Percentiles rank a stretch among this genome's conserved stretches.
Evolutionary conservation across 768 basidiomycete genomes (phyloP).

Genomic region (Auricularia cornea): DNA sequence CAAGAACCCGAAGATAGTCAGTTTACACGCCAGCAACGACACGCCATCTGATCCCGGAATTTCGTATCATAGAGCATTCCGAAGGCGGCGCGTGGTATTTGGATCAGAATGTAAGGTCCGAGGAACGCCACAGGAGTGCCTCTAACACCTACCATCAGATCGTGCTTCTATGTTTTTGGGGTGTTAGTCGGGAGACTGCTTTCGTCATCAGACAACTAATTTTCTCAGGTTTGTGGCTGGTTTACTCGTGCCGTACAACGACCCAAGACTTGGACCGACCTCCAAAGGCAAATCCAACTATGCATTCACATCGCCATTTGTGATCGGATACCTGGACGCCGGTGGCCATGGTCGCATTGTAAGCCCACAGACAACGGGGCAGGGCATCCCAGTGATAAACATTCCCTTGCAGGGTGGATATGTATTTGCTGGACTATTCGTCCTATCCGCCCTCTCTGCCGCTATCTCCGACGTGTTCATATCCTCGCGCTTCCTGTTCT

Average conservation of each 20-base stretch:
- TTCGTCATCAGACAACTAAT: neutral
- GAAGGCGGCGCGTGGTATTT: neutral
- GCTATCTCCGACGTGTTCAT: constrained; percentile 4
- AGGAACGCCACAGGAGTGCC: neutral
- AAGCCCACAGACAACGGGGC: neutral
- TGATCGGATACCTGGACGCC: neutral
- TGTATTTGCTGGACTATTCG: neutral
- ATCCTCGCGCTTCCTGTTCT: constrained; percentile 4
- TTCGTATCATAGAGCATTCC: neutral
- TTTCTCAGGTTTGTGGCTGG: neutral
- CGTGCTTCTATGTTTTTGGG: neutral
- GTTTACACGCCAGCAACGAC: no score
- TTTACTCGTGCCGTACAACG: neutral
- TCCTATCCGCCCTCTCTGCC: neutral
- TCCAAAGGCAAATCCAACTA: neutral
- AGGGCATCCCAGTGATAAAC: no score
- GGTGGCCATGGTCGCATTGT: neutral
- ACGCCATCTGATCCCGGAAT: no score
- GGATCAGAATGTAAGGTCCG: neutral
- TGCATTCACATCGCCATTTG: neutral
- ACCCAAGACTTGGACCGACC: neutral
- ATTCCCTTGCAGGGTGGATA: neutral
- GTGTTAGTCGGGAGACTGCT: neutral
- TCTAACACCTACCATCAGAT: neutral
- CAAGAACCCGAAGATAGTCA: neutral